Evolutionary conservation across 495 filamentous ascomycete genomes (phyloP).

Genomic region (Penicillium coffeae): DNA sequence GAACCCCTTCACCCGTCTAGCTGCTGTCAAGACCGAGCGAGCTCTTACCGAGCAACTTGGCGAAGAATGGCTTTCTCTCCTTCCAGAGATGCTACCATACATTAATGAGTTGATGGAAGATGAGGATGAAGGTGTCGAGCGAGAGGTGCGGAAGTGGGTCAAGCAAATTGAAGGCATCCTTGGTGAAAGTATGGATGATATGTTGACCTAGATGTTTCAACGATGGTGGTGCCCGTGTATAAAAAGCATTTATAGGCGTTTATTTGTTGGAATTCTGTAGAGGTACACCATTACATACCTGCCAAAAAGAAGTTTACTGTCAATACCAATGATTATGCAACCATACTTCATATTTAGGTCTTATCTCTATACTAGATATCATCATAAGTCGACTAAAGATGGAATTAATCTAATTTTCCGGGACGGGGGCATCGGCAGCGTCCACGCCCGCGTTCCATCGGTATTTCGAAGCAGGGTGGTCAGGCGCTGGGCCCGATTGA

Average conservation of each 20-base stretch:
- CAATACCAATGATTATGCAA: constrained; percentile 5
- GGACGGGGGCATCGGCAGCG: constrained; percentile 20
- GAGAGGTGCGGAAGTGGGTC: constrained; percentile 83
- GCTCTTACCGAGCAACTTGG: constrained; percentile 72
- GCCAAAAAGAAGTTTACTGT: constrained; percentile 13
- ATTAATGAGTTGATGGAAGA: constrained; percentile 95
- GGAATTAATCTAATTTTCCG: constrained; percentile 16
- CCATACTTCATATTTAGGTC: no score
- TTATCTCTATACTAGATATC: no score
- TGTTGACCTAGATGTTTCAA: constrained; percentile 63
- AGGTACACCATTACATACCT: constrained; percentile 9
- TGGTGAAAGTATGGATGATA: constrained; percentile 82
- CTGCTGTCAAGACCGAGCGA: constrained; percentile 74
- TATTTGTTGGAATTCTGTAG: constrained; percentile 15
- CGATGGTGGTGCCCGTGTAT: constrained; percentile 15
- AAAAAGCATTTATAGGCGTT: constrained; percentile 30
- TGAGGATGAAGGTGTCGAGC: constrained; percentile 87
- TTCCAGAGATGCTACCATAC: constrained; percentile 92
- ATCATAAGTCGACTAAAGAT: no score
- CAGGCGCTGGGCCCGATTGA: constrained; percentile 39
- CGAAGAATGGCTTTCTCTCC: constrained; percentile 84
- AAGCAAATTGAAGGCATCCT: constrained; percentile 79
- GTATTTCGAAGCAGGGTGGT: constrained; percentile 50
- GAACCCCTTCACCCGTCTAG: constrained; percentile 55
- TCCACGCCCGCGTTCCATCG: constrained; percentile 47